Conservation (phyloP, 2,329 filamentous ascomycete species). For the Colletotrichum magnum region DNA sequence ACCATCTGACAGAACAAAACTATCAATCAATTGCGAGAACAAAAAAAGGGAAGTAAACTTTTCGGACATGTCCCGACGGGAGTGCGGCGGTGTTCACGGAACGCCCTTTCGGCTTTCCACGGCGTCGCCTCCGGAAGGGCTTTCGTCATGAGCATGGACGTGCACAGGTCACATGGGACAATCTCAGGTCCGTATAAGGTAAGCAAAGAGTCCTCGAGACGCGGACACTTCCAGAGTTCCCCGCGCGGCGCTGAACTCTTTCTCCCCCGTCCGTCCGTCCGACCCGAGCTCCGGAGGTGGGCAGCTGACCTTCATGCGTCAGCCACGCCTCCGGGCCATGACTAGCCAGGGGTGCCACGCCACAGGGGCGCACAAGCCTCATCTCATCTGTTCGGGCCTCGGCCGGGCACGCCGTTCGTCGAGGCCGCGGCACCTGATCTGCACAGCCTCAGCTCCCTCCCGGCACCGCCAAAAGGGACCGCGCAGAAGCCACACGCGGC, state of each 20-base stretch:
- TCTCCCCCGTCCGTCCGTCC: neutral
- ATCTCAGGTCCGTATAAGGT: no score
- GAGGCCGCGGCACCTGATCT: neutral
- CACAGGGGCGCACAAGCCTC: neutral
- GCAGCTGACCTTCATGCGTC: neutral
- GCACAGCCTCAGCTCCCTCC: conserved; percentile 1
- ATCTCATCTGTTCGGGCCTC: conserved; percentile 4
- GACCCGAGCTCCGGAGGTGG: neutral
- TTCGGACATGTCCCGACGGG: neutral
- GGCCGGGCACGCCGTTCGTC: conserved; percentile 11
- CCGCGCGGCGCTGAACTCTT: neutral
- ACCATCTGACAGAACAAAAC: neutral
- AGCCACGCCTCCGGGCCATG: neutral
- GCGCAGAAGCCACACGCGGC: neutral
- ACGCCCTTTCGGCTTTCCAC: no score
- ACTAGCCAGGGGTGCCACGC: neutral
- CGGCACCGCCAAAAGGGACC: neutral
- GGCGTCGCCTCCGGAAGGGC: no score
- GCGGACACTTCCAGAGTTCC: neutral
- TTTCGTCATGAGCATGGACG: neutral
- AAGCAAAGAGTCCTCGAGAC: neutral
- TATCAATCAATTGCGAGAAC: neutral
- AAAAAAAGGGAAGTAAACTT: neutral
- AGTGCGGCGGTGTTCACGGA: neutral
- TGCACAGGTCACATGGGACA: neutral